Conservation (phyloP, 2,329 filamentous ascomycete genomes). For the Calonectria montana region DNA sequence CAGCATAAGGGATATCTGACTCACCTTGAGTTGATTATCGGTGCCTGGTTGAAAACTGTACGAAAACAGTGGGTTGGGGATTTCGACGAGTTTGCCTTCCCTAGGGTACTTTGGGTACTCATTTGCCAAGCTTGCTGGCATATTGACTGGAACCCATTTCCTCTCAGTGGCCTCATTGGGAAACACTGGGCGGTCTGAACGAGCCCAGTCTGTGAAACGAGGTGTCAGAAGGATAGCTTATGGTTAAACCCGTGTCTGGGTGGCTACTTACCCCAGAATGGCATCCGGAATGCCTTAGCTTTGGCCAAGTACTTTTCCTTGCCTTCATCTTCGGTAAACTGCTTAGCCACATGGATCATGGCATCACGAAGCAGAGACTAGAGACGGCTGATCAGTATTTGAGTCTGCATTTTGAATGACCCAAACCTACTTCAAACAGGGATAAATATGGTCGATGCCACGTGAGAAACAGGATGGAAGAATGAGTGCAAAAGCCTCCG, state of each 20-base stretch:
- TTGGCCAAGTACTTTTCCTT: not conserved
- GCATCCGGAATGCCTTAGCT: not conserved
- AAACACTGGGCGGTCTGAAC: not conserved
- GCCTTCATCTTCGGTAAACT: not conserved
- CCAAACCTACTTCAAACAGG: not conserved
- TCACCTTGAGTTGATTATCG: conserved; percentile 4
- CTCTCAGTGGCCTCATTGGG: not conserved
- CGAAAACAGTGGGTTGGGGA: conserved; percentile 13
- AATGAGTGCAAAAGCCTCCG: not conserved
- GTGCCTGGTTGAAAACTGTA: conserved; percentile 5
- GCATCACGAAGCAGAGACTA: not conserved
- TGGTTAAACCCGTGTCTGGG: too few relatives aligned
- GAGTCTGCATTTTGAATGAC: not conserved
- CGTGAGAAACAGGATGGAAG: not conserved
- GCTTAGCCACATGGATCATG: not conserved
- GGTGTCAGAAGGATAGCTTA: not conserved
- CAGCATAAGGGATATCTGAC: not conserved
- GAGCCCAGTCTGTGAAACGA: not conserved
- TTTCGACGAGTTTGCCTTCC: not conserved
- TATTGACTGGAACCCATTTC: not conserved
- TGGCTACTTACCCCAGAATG: not conserved
- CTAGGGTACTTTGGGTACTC: not conserved
- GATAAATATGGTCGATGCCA: not conserved
- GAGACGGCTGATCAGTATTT: not conserved
- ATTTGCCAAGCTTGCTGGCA: not conserved